Evolutionary conservation across 345 rosid species (phyloP), one percentile per base, ranked within the genome.

Genomic region (Leavenworthia alabamica): DNA sequence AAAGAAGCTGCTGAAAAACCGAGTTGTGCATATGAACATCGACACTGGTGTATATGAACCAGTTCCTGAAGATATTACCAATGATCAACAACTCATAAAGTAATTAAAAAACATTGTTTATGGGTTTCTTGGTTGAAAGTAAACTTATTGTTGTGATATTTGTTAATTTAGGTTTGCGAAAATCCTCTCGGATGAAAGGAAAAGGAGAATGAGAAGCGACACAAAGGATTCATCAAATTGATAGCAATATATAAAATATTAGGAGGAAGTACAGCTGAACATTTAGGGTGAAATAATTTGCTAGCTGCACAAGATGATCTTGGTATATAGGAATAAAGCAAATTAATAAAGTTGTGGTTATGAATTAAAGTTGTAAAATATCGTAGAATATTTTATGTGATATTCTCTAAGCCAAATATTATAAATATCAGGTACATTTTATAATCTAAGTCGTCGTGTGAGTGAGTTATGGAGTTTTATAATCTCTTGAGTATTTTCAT

Each of bases 71-170:
- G 79, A 74, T 35, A 66, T 66, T 39, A 81, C 88, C 35, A 76
- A 86, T 12, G 81, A 74, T 22, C 76, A 84, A 66, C 82, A 84
- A 7, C 83, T 86, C 40, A 62, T 60, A 64, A 80, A 81, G 97
- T 86, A 41, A 14, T n/a, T 55, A 13, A 17, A 1, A 11, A 24
- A 5, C 4, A 22, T 15, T 12, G 23, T 12, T 23, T 15, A 20
- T 14, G 12, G 19, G 26, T 59, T 66, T 55, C 48, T 60, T 43
- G 47, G 43, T 45, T 0, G 2, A 8, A 67, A 53, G 46, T 36
- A 39, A 51, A 9, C 23, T 13, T 7, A 3, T 23, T 32, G 22
- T 22, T 22, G 14, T 52, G 10, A 27, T 24, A 9, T 60, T 60
- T 8, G 20, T 44, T 44, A 19, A 44, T 53, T 66, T 64, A 86